Percentiles rank a stretch among this genome's conserved stretches.
These are phyloP conservation scores for Vitis hybrid DNA, from an alignment of 177 flowering plant genomes.

Conservation along the genomic window DNA sequence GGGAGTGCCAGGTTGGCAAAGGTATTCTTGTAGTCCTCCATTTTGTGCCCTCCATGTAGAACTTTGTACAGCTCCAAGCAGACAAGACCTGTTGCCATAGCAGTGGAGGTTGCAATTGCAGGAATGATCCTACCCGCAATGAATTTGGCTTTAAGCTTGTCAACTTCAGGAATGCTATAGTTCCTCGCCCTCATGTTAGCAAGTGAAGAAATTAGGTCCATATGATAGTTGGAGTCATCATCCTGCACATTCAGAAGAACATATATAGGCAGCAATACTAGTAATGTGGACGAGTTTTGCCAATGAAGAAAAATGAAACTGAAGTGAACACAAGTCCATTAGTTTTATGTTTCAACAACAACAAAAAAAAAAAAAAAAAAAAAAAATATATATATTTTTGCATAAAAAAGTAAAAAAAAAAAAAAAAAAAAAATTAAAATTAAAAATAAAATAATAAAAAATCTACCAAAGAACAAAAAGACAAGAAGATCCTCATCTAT, in stretches of 20 bases:
- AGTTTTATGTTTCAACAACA: too few relatives aligned
- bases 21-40: constrained; percentile 88
- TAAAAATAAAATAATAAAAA: too few relatives aligned
- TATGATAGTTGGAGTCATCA: constrained; percentile 88
- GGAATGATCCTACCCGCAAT: constrained; percentile 96
- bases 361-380: too few relatives aligned
- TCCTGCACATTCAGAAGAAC: constrained; percentile 48
- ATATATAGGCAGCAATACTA: too few relatives aligned
- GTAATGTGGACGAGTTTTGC: too few relatives aligned
- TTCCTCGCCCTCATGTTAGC: constrained; percentile 98
- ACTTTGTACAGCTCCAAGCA: constrained; percentile 94
- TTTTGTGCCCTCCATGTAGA: constrained; percentile 65
- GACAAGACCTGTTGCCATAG: constrained; percentile 94
- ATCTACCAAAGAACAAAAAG: too few relatives aligned
- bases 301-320: too few relatives aligned
- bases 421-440: too few relatives aligned
- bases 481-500: too few relatives aligned
- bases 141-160: constrained; percentile 90
- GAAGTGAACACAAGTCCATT: too few relatives aligned
- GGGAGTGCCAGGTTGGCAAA: constrained; percentile 92
- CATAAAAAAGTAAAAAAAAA: too few relatives aligned
- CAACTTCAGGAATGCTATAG: constrained; percentile 92
- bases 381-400: too few relatives aligned
- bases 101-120: constrained; percentile 93
- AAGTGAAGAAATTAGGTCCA: constrained; percentile 83